Evolutionary conservation across 139 green algal genomes (phyloP), one percentile per base, ranked within the genome.

Genomic region (Coelastrella sp.): DNA sequence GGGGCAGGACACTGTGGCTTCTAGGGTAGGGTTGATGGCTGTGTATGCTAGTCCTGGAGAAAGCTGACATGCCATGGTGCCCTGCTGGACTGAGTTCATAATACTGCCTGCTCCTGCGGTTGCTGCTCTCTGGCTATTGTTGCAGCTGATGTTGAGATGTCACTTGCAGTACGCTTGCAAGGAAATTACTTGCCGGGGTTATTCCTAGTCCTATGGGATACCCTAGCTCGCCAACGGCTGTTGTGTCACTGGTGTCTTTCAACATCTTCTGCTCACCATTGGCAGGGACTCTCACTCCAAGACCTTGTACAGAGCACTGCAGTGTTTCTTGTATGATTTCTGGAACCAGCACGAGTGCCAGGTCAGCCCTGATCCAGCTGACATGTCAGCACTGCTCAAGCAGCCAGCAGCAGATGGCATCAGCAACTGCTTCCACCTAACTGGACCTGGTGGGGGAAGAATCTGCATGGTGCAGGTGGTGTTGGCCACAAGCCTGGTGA

Each of bases 391-490:
- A 19, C 15, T 79, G 15, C 11, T 37, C n/a, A 37, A 79, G 41
- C 41, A 62, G 69, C 69, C 69, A 27, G 69, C n/a, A 11, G 6
- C 25, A 19, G 41, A 63, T 5, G 69, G 69, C 6, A 34, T 41
- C 37, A 60, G 25, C 8, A 79, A 79, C 69, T 79, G 69, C 41
- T 62, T 79, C 69, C 87, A 89, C 48, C 85, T 89, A 23, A 45
- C 67, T 11, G 60, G 59, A 2, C 19, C 45, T 30, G 81, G 81
- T 45, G 81, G 83, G 11, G 37, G 75, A 13, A 62, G 81, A 25
- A 35, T 89, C 15, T 89, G 64, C 43, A 64, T 87, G 43, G 27
- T 89, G 3, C 64, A 74, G 4, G 45, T n/a, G 27, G 69, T 38
- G 41, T 50, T 73, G 68, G 85, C 11, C 60, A 89, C 7, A 7